Percentiles rank a stretch among this genome's conserved stretches.
Evolutionary conservation across 2,329 filamentous ascomycete genomes (phyloP).

Genomic region (Neoarthrinium moseri): DNA sequence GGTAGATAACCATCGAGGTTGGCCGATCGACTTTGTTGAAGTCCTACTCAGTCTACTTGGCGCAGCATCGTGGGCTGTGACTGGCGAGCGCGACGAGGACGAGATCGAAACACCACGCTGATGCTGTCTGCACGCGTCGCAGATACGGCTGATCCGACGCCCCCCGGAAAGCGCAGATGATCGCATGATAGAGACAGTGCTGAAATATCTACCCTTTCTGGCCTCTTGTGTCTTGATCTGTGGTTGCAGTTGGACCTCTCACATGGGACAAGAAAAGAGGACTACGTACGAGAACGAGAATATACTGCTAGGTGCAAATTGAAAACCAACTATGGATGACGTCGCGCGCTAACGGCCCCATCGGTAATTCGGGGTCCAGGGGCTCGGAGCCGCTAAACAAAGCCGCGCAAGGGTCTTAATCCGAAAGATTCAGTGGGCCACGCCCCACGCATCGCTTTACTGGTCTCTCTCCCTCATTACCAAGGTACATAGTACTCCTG

Average conservation of each 20-base stretch:
- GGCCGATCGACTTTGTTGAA: background rate
- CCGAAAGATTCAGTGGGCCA: too few species aligned
- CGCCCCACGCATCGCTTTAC: too few species aligned
- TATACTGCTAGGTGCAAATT: background rate
- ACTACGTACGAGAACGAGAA: too few species aligned
- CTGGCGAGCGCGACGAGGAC: constrained; percentile 6
- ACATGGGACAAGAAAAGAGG: background rate
- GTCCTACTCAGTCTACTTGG: background rate
- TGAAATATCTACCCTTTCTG: background rate
- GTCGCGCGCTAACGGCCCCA: background rate
- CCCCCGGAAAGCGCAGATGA: constrained; percentile 17
- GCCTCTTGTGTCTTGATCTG: background rate
- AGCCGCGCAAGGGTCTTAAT: too few species aligned
- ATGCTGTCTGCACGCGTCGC: constrained; percentile 24
- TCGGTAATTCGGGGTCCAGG: constrained; percentile 1
- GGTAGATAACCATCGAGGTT: background rate
- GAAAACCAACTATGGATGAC: background rate
- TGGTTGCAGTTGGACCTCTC: background rate
- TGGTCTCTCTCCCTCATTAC: too few species aligned
- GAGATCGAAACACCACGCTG: constrained; percentile 11
- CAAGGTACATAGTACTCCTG: too few species aligned
- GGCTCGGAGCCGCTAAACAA: background rate
- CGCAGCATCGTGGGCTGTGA: background rate
- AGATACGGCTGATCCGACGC: constrained; percentile 21
- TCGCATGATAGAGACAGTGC: constrained; percentile 16